Percentiles rank a stretch among this genome's conserved stretches.
These are phyloP conservation scores for Fusarium oxysporum DNA, from an alignment of 2,329 filamentous ascomycete species.

Conservation along the genomic window DNA sequence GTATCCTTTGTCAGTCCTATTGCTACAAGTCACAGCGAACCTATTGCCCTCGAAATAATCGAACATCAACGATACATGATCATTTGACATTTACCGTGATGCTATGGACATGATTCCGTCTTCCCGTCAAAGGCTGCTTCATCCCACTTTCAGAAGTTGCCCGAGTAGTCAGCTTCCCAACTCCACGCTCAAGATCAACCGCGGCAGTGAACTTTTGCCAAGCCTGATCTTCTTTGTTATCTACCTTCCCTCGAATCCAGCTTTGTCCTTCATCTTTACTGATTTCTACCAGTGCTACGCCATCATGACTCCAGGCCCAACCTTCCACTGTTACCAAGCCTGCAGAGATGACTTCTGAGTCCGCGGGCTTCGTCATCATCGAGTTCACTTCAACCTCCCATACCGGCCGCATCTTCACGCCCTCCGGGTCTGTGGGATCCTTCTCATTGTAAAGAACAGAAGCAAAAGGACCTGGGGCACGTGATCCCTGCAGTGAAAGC, in stretches of 20 bases:
- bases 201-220: neutral
- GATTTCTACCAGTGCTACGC: neutral
- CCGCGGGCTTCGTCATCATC: slow-evolving; percentile 1
- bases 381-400: slow-evolving; percentile 27
- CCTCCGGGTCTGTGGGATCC: neutral
- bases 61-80: slow-evolving; percentile 50
- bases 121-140: neutral
- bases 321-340: neutral
- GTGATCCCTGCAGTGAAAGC: neutral
- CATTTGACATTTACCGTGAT: slow-evolving; percentile 25
- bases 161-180: neutral
- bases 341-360: neutral
- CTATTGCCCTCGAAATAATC: neutral
- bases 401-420: neutral
- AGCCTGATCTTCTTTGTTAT: neutral
- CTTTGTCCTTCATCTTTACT: neutral
- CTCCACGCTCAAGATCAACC: neutral
- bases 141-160: neutral
- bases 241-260: neutral
- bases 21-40: neutral
- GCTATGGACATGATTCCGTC: neutral
- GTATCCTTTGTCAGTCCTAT: neutral
- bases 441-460: slow-evolving; percentile 12
- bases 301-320: slow-evolving; percentile 9
- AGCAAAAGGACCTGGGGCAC: slow-evolving; percentile 5